These are phyloP conservation scores for Fusarium cicatricum DNA, from an alignment of 2,329 filamentous ascomycete species.

Conservation along the genomic window DNA sequence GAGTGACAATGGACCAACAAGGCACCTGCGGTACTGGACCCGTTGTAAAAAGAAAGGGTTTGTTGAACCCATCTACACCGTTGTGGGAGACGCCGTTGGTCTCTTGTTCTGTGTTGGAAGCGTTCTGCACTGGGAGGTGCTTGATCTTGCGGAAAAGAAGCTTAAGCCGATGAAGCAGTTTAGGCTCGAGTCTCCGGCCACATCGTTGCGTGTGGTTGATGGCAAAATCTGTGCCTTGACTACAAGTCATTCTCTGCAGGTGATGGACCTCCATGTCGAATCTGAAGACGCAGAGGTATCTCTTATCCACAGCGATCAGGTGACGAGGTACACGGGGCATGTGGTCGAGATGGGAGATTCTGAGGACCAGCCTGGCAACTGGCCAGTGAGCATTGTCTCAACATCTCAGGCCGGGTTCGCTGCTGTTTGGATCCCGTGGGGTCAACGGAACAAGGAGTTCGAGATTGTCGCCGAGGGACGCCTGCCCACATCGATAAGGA, in stretches of 20 bases:
- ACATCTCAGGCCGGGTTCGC: constrained; percentile 57
- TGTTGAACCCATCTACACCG: constrained; percentile 61
- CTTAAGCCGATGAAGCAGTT: constrained; percentile 57
- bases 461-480: constrained; percentile 63
- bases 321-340: constrained; percentile 54
- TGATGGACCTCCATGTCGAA: constrained; percentile 58
- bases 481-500: constrained; percentile 64
- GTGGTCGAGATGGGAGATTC: constrained; percentile 55
- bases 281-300: constrained; percentile 47
- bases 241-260: constrained; percentile 61
- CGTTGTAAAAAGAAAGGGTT: constrained; percentile 58
- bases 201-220: constrained; percentile 56
- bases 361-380: constrained; percentile 38
- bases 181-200: constrained; percentile 62
- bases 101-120: constrained; percentile 65
- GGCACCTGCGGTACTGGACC: constrained; percentile 60
- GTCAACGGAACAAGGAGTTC: constrained; percentile 51
- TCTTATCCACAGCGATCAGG: constrained; percentile 56
- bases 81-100: constrained; percentile 62
- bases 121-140: constrained; percentile 63
- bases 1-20: constrained; percentile 18
- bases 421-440: constrained; percentile 61
- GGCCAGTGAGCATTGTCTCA: constrained; percentile 57
- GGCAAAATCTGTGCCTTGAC: constrained; percentile 62
- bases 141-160: constrained; percentile 61